phyloP scores from a whole-genome alignment of 148 eudicot species.

The Camellia granthamiana region DNA sequence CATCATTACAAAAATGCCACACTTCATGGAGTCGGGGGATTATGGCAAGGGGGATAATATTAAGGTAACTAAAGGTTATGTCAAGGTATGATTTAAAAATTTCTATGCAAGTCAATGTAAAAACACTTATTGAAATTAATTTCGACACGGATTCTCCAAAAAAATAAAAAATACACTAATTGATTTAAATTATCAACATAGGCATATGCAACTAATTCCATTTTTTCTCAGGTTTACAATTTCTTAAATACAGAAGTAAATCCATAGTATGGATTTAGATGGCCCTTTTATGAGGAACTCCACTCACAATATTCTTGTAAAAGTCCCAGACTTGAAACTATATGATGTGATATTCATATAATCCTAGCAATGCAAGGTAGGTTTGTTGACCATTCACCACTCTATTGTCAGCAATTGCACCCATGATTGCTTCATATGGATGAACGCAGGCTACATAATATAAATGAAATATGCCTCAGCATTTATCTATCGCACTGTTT shows the following conservation, averaged over 20 bases:
- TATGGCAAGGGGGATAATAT: background rate
- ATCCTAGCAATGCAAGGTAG: background rate
- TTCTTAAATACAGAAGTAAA: background rate
- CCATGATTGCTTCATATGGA: background rate
- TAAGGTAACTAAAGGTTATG: background rate
- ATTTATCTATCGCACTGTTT: too few relatives aligned
- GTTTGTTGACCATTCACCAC: background rate
- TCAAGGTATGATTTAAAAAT: background rate
- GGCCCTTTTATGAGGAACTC: background rate
- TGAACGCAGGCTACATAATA: background rate
- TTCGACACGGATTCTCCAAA: too few relatives aligned
- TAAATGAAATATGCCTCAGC: background rate
- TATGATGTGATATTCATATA: background rate
- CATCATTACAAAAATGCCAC: background rate
- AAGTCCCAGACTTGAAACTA: background rate
- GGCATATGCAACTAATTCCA: background rate
- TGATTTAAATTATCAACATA: background rate
- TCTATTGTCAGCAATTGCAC: background rate
- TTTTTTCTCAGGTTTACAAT: background rate
- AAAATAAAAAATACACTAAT: too few relatives aligned
- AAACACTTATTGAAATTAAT: too few relatives aligned
- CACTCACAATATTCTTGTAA: background rate
- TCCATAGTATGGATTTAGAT: background rate
- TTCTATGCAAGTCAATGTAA: too few relatives aligned
- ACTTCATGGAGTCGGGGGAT: background rate